Evolutionary conservation across 2,329 filamentous ascomycete genomes (phyloP), one percentile per base, ranked within the genome.

Genomic region (Trichoderma sp.): DNA sequence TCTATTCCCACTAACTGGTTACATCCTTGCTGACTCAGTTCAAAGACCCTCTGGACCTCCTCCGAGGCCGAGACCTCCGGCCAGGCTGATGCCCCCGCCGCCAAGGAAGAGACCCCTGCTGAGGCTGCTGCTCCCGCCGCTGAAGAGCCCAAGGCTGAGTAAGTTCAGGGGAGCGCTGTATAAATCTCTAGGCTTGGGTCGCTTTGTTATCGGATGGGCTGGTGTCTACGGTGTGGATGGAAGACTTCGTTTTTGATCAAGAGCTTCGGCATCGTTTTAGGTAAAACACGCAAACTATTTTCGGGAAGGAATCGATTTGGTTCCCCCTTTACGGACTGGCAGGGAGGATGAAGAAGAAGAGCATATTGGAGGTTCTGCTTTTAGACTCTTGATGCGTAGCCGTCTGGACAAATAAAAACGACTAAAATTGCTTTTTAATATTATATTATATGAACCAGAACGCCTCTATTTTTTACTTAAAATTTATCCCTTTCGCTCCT

Each of bases 21-120:
- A 21, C 28, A 28, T 30, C 16, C 28, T 5, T 65, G 61, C 81
- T 83, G 75, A 82, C 73, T 28, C 28, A 13, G 4, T 39, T 39
- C 1, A 5, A 75, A 97, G 94, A 98, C 96, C 75, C 94, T 98
- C 83, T 98, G 96, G 96, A 98, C 96, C 79, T 98, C 95, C 71
- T 98, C 95, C 75, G 96, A 98, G 89, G 93, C 94, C 73, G 96
- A 98, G 87, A 89, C 92, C 77, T 84, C 82, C 71, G 81, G 81
- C 71, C 83, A 87, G 76, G 80, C 83, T 70, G 82, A 86, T 70
- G 81, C 88, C 70, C 74, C 78, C 28, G 59, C 78, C 28, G 59
- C 66, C 68, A 80, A 81, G 77, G 80, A 81, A 71, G 78, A 80
- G 37, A 82, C 83, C 73, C 82, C 84, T 70, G 83, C 84, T 75